Evolutionary conservation across 2,329 filamentous ascomycete genomes (phyloP).

Genomic region (Trichoderma guizhouense): DNA sequence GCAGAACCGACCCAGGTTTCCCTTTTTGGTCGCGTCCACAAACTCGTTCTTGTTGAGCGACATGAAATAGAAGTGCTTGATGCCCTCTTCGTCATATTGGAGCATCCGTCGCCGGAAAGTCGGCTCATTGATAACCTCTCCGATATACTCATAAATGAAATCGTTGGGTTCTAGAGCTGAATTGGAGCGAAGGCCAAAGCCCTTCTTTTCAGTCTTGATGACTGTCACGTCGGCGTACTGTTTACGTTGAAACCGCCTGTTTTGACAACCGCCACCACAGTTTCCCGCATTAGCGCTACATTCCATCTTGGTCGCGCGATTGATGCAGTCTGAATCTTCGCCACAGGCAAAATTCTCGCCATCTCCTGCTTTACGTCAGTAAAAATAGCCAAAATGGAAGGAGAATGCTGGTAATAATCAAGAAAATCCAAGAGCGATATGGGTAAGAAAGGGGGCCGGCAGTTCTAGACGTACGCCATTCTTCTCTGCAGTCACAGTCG

Average conservation of each 20-base stretch:
- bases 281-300: constrained; percentile 75
- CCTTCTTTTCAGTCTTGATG: constrained; percentile 97
- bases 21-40: constrained; percentile 94
- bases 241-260: constrained; percentile 88
- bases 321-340: constrained; percentile 97
- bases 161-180: constrained; percentile 73
- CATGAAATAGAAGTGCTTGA: constrained; percentile 99
- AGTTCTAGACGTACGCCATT: constrained; percentile 75
- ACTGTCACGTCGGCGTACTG: constrained; percentile 89
- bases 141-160: constrained; percentile 97
- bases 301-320: constrained; percentile 96
- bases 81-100: constrained; percentile 91
- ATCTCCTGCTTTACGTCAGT: constrained; percentile 43
- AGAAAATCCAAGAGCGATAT: not conserved
- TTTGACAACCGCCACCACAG: constrained; percentile 84
- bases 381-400: not conserved
- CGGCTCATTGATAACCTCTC: constrained; percentile 92
- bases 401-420: not conserved
- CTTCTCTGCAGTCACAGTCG: constrained; percentile 92
- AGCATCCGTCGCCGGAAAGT: constrained; percentile 87
- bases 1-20: constrained; percentile 94
- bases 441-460: not conserved
- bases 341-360: constrained; percentile 80
- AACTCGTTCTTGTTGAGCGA: constrained; percentile 95
- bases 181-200: constrained; percentile 85